Percentiles rank a stretch among this genome's conserved stretches.
Conservation (phyloP, 2,329 filamentous ascomycete species). For the Dendryphion nanum region DNA sequence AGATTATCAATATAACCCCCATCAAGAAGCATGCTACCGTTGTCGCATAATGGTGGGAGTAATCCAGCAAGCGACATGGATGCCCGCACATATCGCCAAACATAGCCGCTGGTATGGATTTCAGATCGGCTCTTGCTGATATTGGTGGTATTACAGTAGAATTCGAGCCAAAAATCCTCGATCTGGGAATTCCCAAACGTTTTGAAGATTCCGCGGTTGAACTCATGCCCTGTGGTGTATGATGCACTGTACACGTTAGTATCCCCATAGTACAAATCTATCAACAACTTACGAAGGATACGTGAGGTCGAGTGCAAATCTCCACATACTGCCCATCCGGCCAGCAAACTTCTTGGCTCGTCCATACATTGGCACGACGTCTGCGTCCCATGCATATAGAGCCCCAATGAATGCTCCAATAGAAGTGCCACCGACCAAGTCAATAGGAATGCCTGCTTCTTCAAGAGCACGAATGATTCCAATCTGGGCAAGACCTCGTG, state of each 20-base stretch:
- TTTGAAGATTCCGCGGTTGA: conserved; percentile 98
- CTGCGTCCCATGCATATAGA: conserved; percentile 91
- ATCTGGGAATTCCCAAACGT: conserved; percentile 96
- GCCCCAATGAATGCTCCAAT: conserved; percentile 96
- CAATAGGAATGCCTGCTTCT: conserved; percentile 93
- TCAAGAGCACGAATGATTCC: conserved; percentile 94
- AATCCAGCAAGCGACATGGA: conserved; percentile 96
- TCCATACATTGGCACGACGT: conserved; percentile 95
- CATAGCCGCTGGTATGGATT: conserved; percentile 93
- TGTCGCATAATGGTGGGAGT: conserved; percentile 90
- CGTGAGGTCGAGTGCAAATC: conserved; percentile 93
- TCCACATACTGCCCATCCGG: conserved; percentile 98
- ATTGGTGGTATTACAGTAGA: conserved; percentile 99
- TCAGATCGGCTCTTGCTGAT: conserved; percentile 91
- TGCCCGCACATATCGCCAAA: conserved; percentile 94
- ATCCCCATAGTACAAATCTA: background rate
- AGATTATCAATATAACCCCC: conserved; percentile 97
- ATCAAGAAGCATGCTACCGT: conserved; percentile 94
- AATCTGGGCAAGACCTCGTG: conserved; percentile 86
- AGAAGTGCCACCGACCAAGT: conserved; percentile 91
- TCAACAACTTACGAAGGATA: conserved; percentile 69
- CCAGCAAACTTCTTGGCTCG: conserved; percentile 96
- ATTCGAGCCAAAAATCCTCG: conserved; percentile 98
- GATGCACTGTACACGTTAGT: conserved; percentile 57
- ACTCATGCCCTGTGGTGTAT: conserved; percentile 97